Base-by-base conservation (phyloP, 2,329 filamentous ascomycete genomes). In the Didymella sp. region DNA sequence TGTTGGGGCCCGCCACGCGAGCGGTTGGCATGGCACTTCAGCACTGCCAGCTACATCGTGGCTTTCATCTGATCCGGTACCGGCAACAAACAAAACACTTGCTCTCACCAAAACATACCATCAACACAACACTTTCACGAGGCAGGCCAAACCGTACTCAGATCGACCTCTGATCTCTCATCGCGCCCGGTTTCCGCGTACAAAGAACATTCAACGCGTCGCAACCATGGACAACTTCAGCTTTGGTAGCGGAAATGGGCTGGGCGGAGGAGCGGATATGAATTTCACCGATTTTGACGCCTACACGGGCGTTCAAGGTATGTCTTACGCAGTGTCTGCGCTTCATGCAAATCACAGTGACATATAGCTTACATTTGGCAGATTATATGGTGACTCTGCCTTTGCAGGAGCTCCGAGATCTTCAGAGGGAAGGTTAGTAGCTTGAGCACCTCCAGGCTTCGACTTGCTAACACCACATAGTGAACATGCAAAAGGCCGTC, bases 11-110 rank as follows among this genome's bases (percentile, higher is more conserved):
- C 12, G 31, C 46, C 38, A 44, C 38, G 40, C 45, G 31, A 27
- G 12, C 3, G 28, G 47, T 41, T 22, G 33, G 24, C 12, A 13
- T 37, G 47, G 42, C 47, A 12, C 47, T 46, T 35, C n/a, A 9
- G 1, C 7, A 35, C 12, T 27, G 41, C 40, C 52, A 22, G 13
- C 47, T 13, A 56, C 51, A 30, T 45, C 51, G 46, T 42, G 7
- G 43, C 49, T 60, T 60, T 53, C 60, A 27, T 63, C 58, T 60
- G 53, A 43, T 53, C 42, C 50, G 33, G 48, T 13, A n/a, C 58
- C 46, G 38, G 44, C 55, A 37, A 22, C 33, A 37, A 13, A 48
- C 52, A 30, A 44, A 58, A 44, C 41, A 42, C 17, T 15, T 15
- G 13, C 25, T 4, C 19, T 44, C 41, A 56, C 13, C 27, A 41